Conservation (phyloP, 225 moss, liverwort and hornwort genomes). For the Physcomitrium patens region DNA sequence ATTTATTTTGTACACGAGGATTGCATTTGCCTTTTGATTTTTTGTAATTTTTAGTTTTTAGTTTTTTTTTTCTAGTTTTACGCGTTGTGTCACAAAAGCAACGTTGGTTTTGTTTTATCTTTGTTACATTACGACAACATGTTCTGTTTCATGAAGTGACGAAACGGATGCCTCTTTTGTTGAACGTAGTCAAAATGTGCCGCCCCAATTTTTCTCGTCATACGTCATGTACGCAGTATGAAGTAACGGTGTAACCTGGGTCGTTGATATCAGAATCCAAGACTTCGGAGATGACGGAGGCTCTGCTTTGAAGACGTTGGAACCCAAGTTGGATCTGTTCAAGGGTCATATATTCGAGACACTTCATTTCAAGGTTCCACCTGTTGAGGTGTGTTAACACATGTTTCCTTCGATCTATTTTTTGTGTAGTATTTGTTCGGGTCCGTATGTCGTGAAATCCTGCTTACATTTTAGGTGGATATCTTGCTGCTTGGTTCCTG, state of each 20-base stretch:
- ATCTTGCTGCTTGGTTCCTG: neutral
- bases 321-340: slow-evolving; percentile 76
- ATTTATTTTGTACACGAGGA: too few relatives aligned
- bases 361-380: slow-evolving; percentile 76
- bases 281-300: slow-evolving; percentile 95
- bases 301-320: slow-evolving; percentile 66
- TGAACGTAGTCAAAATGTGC: neutral
- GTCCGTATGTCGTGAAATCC: neutral
- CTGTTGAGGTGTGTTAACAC: slow-evolving; percentile 54
- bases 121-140: neutral
- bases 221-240: neutral
- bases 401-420: neutral
- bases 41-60: too few relatives aligned
- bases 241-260: neutral
- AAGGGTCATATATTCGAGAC: slow-evolving; percentile 68
- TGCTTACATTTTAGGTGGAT: neutral
- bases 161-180: neutral
- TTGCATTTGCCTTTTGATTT: too few relatives aligned
- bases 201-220: neutral
- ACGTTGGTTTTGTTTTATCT: neutral
- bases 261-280: slow-evolving; percentile 58
- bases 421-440: neutral
- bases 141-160: neutral
- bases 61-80: too few relatives aligned
- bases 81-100: too few relatives aligned